These are phyloP conservation scores for Annona cherimola DNA, from an alignment of 164 flowering plant genomes.

Conservation along the genomic window DNA sequence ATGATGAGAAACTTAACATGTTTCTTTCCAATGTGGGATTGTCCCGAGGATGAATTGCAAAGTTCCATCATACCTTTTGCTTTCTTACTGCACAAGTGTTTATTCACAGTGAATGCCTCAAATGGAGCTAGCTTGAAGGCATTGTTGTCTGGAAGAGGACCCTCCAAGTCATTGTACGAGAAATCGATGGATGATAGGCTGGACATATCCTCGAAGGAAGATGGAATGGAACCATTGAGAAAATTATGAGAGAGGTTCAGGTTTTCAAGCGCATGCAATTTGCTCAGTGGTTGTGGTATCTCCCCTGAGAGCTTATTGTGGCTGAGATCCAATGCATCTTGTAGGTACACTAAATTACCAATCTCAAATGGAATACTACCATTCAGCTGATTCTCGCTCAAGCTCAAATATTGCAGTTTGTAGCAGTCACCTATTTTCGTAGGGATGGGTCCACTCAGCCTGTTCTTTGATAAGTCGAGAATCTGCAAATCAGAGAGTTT, in stretches of 20 bases:
- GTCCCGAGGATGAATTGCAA: background rate
- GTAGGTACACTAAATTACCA: constrained; percentile 1
- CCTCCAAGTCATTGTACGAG: constrained; percentile 13
- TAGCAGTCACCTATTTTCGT: constrained; percentile 1
- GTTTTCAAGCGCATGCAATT: background rate
- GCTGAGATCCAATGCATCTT: background rate
- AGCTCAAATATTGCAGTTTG: constrained; percentile 1
- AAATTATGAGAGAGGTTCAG: constrained; percentile 19
- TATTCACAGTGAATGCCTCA: constrained; percentile 1
- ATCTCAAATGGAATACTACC: constrained; percentile 9
- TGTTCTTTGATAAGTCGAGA: constrained; percentile 4
- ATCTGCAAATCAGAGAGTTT: background rate
- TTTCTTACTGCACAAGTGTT: constrained; percentile 1
- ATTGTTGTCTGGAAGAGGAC: constrained; percentile 7
- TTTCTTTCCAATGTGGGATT: background rate
- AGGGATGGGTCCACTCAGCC: background rate
- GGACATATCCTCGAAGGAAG: constrained; percentile 7
- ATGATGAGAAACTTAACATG: background rate
- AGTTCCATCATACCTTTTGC: constrained; percentile 4
- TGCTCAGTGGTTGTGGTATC: constrained; percentile 5
- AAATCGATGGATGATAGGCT: constrained; percentile 3
- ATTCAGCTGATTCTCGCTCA: constrained; percentile 5
- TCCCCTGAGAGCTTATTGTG: background rate
- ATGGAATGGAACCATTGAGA: constrained; percentile 18
- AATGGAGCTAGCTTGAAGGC: background rate